phyloP scores from a whole-genome alignment of 495 filamentous ascomycete genomes.

The Penicillium argentinense region DNA sequence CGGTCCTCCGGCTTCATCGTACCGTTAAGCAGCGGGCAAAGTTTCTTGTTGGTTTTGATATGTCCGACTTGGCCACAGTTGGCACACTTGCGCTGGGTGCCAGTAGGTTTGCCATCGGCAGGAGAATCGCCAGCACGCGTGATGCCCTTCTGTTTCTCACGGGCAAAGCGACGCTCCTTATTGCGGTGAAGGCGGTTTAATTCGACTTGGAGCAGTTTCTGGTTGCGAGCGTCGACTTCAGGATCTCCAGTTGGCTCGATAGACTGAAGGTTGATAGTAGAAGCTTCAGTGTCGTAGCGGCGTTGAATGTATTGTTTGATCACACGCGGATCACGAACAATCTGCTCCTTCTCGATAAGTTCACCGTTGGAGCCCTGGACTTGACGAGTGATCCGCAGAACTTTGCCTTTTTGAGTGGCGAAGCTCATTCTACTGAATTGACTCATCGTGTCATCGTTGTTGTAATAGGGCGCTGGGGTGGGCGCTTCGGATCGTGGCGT shows the following conservation, averaged over 20 bases:
- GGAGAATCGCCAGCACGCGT: slow-evolving; percentile 42
- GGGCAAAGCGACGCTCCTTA: slow-evolving; percentile 83
- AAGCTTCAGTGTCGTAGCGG: slow-evolving; percentile 55
- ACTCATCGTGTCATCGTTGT: slow-evolving; percentile 80
- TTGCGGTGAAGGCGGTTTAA: slow-evolving; percentile 82
- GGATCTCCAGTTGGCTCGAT: slow-evolving; percentile 73
- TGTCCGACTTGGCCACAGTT: slow-evolving; percentile 95
- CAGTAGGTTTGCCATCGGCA: slow-evolving; percentile 50
- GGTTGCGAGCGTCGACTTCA: slow-evolving; percentile 64
- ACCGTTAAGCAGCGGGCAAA: slow-evolving; percentile 89
- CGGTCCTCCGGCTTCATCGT: slow-evolving; percentile 71
- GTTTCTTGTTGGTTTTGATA: slow-evolving; percentile 99
- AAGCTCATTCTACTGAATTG: slow-evolving; percentile 80
- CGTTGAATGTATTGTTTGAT: slow-evolving; percentile 64
- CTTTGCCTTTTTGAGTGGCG: slow-evolving; percentile 64
- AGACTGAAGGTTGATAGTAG: slow-evolving; percentile 64
- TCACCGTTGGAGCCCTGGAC: slow-evolving; percentile 63
- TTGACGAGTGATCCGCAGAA: slow-evolving; percentile 73
- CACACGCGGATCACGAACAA: slow-evolving; percentile 71
- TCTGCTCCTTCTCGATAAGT: slow-evolving; percentile 54
- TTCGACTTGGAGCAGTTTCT: slow-evolving; percentile 67
- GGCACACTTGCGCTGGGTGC: slow-evolving; percentile 90
- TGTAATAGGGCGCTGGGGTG: slow-evolving; percentile 52
- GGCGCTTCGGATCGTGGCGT: slow-evolving; percentile 63
- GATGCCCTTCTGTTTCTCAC: slow-evolving; percentile 82